Evolutionary conservation across 139 green algal genomes (phyloP).

Genomic region (Micractinium sp.): DNA sequence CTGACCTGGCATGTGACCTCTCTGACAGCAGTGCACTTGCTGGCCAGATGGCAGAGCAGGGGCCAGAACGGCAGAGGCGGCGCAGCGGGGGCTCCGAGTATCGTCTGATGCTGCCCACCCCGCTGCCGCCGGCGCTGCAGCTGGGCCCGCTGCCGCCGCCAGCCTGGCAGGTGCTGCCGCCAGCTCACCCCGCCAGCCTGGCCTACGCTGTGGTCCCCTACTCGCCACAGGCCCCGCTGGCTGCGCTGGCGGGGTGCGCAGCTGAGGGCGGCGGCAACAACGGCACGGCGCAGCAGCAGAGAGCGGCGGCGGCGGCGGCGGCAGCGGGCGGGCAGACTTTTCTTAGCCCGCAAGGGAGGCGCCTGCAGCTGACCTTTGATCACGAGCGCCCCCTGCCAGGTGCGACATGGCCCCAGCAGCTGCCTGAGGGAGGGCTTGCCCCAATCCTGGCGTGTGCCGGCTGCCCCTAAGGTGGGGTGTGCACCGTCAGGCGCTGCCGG

Average conservation of each 20-base stretch:
- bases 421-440: too few species aligned
- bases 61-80: neutral
- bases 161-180: neutral
- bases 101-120: conserved; percentile 21
- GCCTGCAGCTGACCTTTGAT: neutral
- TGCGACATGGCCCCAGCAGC: neutral
- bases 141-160: neutral
- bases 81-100: neutral
- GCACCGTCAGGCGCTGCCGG: too few species aligned
- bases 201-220: neutral
- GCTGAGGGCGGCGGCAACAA: neutral
- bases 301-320: neutral
- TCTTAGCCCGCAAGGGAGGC: neutral
- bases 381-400: conserved; percentile 27
- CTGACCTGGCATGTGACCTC: too few species aligned
- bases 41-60: neutral
- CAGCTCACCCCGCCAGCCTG: neutral
- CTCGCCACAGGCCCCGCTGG: neutral
- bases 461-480: too few species aligned
- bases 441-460: too few species aligned
- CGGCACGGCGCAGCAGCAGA: neutral
- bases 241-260: neutral
- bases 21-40: too few species aligned
- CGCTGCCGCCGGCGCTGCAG: neutral
- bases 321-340: neutral